Evolutionary conservation across 176 grass and related monocot species (phyloP).

Genomic region (Poa pratensis): DNA sequence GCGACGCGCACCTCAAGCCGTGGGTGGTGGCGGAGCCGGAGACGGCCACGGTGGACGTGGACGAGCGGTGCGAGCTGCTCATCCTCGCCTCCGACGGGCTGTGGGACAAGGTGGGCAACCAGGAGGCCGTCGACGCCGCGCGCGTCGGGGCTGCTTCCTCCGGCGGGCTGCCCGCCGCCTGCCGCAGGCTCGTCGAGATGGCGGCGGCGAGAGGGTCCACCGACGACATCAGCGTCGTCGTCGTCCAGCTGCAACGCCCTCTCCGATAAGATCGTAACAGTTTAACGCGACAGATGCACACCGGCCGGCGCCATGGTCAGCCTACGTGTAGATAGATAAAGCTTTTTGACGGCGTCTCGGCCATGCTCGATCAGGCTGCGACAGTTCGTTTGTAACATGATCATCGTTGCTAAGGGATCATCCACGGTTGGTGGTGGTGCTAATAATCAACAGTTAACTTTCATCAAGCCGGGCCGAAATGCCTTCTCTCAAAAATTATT

Average conservation of each 20-base stretch:
- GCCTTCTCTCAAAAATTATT: background rate
- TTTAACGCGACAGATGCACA: background rate
- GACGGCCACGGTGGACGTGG: background rate
- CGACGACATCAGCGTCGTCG: slow-evolving; percentile 26
- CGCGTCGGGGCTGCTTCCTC: background rate
- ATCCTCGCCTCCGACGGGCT: slow-evolving; percentile 22
- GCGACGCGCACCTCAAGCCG: slow-evolving; percentile 29
- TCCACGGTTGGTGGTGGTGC: background rate
- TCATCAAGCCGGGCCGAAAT: background rate
- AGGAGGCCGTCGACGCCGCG: slow-evolving; percentile 26
- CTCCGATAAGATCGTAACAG: background rate
- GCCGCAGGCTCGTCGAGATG: slow-evolving; percentile 25
- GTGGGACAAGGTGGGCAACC: slow-evolving; percentile 25
- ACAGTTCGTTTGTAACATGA: background rate
- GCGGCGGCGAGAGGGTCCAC: slow-evolving; percentile 1
- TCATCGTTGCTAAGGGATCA: background rate
- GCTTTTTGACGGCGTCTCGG: slow-evolving; percentile 8
- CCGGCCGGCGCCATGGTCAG: slow-evolving; percentile 15
- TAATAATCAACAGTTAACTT: background rate
- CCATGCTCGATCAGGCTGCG: background rate
- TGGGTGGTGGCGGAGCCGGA: slow-evolving; percentile 36
- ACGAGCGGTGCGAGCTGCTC: background rate
- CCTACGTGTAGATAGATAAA: slow-evolving; percentile 16
- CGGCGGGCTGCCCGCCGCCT: background rate
- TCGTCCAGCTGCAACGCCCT: background rate